Base-by-base conservation (phyloP, 176 grass and related monocot genomes). In the Bothriochloa decipiens region DNA sequence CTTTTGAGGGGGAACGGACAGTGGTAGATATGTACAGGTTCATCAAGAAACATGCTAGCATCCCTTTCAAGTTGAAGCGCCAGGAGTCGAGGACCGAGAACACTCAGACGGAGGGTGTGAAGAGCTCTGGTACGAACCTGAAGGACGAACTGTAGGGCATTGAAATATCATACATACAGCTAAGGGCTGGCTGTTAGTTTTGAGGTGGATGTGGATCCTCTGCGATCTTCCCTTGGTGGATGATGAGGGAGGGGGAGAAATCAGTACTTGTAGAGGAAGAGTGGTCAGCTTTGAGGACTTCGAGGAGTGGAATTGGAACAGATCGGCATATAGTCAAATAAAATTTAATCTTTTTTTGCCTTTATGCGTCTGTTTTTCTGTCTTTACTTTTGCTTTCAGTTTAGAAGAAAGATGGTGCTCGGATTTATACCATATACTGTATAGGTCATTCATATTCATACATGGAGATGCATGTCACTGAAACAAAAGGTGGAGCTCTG, bases 21-120 rank as follows among this genome's bases (percentile, higher is more conserved):
- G 91, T 98, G 40, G 93, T 92, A 61, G 93, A 90, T 58, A 91
- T 98, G 77, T 98, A 95, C 86, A 95, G 90, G 53, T 98, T 98
- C 81, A 81, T 98, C 74, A 98, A 98, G 83, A 87, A 98, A 78
- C 87, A 98, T 45, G 93, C 96, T 32, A n/a, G 91, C 9, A 93
- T 98, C 73, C 91, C 91, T 18, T 98, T 98, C 91, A 98, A 93
- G 83, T 84, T 98, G 53, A 91, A 93, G 85, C 89, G 73, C 68
- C 77, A 80, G 3, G 72, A 79, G 36, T 76, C 86, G 11, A 88
- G 66, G 65, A 45, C 83, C 0, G 63, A 87, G 60, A 47, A 65
- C 20, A 33, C 62, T 20, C 33, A 37, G 10, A 47, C 85, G 1
- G 74, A 66, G 53, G 22, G 62, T 1, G 81, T 83, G 14, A 78